These are phyloP conservation scores for Conticribra guillardii DNA, from an alignment of 108 stramenopile genomes.

Conservation along the genomic window DNA sequence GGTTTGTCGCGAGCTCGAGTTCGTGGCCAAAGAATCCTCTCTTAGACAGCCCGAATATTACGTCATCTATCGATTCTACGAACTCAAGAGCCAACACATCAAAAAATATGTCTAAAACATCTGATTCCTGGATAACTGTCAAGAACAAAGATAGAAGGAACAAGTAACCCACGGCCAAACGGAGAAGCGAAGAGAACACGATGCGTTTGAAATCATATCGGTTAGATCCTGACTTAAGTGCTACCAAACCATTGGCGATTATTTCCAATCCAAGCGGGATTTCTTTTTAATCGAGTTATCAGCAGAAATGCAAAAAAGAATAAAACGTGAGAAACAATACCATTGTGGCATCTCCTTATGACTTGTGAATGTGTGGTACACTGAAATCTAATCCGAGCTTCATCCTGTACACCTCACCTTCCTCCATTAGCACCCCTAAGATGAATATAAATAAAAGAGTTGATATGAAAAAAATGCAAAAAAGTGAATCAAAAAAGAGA, in stretches of 20 bases:
- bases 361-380: too few species aligned
- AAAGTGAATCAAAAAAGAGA: too few species aligned
- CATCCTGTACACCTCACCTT: too few species aligned
- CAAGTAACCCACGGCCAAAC: constrained; percentile 10
- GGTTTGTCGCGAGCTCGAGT: constrained; percentile 2
- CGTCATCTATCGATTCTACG: constrained; percentile 79
- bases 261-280: constrained; percentile 22
- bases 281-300: too few species aligned
- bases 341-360: too few species aligned
- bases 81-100: constrained; percentile 59
- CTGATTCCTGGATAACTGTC: constrained; percentile 5
- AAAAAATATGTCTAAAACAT: constrained; percentile 25
- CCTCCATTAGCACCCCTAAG: not conserved
- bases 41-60: constrained; percentile 26
- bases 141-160: constrained; percentile 17
- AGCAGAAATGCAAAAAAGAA: too few species aligned
- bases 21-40: constrained; percentile 17
- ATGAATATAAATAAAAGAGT: too few species aligned
- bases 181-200: constrained; percentile 16
- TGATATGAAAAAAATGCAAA: too few species aligned
- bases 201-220: constrained; percentile 1
- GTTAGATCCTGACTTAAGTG: not conserved
- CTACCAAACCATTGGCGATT: constrained; percentile 16
- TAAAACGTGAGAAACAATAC: too few species aligned
- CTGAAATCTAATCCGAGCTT: too few species aligned